Evolutionary conservation across 495 filamentous ascomycete species (phyloP), one percentile per base, ranked within the genome.

Genomic region (Penicillium manginii): DNA sequence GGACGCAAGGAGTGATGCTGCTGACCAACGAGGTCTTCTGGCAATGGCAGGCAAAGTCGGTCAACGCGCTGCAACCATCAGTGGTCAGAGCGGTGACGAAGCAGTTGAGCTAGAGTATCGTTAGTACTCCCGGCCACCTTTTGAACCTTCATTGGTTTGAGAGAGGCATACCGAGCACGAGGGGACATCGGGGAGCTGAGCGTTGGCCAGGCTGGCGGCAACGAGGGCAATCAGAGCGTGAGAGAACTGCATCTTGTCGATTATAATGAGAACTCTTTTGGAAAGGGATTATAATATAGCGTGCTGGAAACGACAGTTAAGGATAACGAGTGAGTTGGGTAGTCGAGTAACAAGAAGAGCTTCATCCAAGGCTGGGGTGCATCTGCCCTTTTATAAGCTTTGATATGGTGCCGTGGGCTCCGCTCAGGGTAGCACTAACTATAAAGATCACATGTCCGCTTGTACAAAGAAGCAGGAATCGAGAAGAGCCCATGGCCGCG

Each of bases 41-140:
- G 66, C 80, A 83, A 67, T 83, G 80, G 66, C 80, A 83, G 53
- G 72, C 71, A 58, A 83, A 83, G 67, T 83, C 79, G 43, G 68
- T 73, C 42, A 82, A 57, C 21, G 33, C 17, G 15, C 68, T 60
- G 69, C 80, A 83, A 53, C 79, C 79, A 61, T 82, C 79, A 37
- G 40, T 60, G 37, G 58, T 55, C 47, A 83, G 65, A 40, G 73
- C 70, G 19, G 40, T 50, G 55, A 81, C 26, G 58, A 81, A 78
- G 67, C 80, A 83, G 60, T 61, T 60, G 18, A 81, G 54, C 79
- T 81, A 48, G 3, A 46, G 49, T 47, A 32, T 29, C 23, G 17
- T 46, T 21, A 17, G 42, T 49, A 47, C 33, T 12, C 5, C 5
- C 21, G 9, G 42, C 2, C 17, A 12, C 2, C 42, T n/a, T 17